Percentiles rank a stretch among this genome's conserved stretches.
phyloP scores from a whole-genome alignment of 495 filamentous ascomycete species.

The Penicillium lividum region DNA sequence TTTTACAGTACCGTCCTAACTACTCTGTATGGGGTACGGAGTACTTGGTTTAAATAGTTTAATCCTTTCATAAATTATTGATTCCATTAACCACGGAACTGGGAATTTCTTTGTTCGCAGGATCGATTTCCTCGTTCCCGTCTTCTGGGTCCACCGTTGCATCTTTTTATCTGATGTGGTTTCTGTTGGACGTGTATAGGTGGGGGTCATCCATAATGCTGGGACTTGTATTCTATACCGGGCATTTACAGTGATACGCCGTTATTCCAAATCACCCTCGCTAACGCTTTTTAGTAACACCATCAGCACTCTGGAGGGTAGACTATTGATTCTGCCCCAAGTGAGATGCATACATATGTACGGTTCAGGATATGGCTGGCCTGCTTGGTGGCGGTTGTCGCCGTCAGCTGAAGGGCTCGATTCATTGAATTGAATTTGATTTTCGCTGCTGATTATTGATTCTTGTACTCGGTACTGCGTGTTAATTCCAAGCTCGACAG shows the following conservation, averaged over 20 bases:
- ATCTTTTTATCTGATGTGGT: background rate
- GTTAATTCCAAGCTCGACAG: background rate
- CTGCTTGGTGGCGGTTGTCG: conserved; percentile 5
- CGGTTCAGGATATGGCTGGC: background rate
- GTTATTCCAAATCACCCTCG: conserved; percentile 1
- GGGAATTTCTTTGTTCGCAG: background rate
- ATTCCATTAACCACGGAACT: no score
- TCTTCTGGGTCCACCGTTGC: conserved; percentile 7
- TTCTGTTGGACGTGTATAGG: background rate
- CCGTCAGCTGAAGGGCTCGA: conserved; percentile 1
- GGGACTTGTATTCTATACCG: background rate
- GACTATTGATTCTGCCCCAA: no score
- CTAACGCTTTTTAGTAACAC: conserved; percentile 1
- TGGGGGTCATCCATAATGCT: background rate
- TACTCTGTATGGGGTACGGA: no score
- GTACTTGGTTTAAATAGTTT: no score
- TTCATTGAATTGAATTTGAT: no score
- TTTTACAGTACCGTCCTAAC: no score
- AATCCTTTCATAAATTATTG: no score
- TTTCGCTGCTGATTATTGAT: background rate
- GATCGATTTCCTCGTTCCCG: conserved; percentile 7
- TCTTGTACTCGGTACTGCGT: background rate
- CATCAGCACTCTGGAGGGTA: background rate
- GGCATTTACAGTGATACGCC: background rate
- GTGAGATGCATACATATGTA: background rate